Evolutionary conservation across 768 basidiomycete species (phyloP).

Genomic region (Boletus patriciae): DNA sequence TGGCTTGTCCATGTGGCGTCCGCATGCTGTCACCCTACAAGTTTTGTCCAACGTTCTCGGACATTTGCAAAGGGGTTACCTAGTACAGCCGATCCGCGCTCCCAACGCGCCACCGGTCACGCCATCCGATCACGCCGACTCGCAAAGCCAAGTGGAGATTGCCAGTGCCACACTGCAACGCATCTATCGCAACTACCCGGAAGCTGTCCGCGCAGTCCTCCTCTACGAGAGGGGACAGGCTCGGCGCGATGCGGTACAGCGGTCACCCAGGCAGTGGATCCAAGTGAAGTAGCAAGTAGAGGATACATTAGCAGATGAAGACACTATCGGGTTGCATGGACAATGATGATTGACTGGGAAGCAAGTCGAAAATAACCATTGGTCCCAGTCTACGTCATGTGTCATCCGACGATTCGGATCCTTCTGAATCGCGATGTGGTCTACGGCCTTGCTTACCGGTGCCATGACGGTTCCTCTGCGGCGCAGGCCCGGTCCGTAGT

Average conservation of each 20-base stretch:
- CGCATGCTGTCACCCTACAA: conserved; percentile 52
- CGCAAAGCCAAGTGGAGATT: conserved; percentile 24
- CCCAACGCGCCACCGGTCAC: conserved; percentile 22
- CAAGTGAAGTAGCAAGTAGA: conserved; percentile 15
- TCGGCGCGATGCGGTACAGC: conserved; percentile 20
- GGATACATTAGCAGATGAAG: conserved; percentile 29
- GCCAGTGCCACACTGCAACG: conserved; percentile 44
- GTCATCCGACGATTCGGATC: conserved; percentile 70
- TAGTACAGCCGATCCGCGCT: conserved; percentile 43
- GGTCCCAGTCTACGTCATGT: conserved; percentile 24
- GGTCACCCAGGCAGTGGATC: conserved; percentile 22
- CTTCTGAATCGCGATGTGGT: conserved; percentile 58
- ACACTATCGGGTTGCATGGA: conserved; percentile 20
- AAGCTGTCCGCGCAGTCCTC: conserved; percentile 36
- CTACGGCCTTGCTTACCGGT: conserved; percentile 59
- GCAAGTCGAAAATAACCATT: conserved; percentile 14
- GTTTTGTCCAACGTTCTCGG: conserved; percentile 47
- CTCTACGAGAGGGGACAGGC: conserved; percentile 36
- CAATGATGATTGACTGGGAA: conserved; percentile 20
- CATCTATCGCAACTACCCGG: conserved; percentile 54
- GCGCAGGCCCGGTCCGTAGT: conserved; percentile 22
- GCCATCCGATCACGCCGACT: conserved; percentile 19
- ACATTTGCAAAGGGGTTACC: conserved; percentile 50
- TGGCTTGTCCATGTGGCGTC: conserved; percentile 63
- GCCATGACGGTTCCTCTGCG: conserved; percentile 79